Evolutionary conservation across 192 early-diverging fungal genomes (phyloP).

Genomic region (Coemansia sp.): DNA sequence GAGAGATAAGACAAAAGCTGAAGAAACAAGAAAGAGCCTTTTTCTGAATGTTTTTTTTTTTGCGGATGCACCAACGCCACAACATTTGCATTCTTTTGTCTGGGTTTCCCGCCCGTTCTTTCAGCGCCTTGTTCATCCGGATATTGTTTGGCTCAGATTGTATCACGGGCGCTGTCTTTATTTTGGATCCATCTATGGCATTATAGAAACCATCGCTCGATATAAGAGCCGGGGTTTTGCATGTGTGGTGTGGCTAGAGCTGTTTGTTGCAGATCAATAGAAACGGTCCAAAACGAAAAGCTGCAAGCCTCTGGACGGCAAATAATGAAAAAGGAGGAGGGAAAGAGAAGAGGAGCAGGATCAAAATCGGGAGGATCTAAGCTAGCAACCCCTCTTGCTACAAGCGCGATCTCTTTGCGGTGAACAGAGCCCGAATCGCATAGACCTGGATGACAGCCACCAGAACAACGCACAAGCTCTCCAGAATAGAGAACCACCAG

Average conservation of each 20-base stretch:
- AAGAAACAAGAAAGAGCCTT: too few relatives aligned
- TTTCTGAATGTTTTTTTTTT: not conserved
- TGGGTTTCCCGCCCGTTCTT: too few relatives aligned
- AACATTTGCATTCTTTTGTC: not conserved
- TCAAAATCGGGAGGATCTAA: too few relatives aligned
- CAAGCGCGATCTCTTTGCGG: constrained; percentile 58
- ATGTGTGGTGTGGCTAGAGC: not conserved
- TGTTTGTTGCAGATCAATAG: not conserved
- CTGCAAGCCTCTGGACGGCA: not conserved
- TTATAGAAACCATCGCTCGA: not conserved
- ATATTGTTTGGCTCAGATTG: not conserved
- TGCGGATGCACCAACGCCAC: not conserved
- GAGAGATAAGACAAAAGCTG: not conserved
- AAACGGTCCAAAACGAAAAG: not conserved
- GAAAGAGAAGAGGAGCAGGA: not conserved
- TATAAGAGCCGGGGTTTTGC: too few relatives aligned
- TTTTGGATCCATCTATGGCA: not conserved
- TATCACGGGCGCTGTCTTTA: not conserved
- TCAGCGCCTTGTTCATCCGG: not conserved
- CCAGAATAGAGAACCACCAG: constrained; percentile 88
- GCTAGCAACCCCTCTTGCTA: not conserved
- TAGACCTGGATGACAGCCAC: constrained; percentile 93
- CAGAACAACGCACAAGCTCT: constrained; percentile 73
- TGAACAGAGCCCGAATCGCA: constrained; percentile 92
- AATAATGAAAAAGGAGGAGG: not conserved